Evolutionary conservation across 2,329 filamentous ascomycete genomes (phyloP).

Genomic region (Fusarium continuum): DNA sequence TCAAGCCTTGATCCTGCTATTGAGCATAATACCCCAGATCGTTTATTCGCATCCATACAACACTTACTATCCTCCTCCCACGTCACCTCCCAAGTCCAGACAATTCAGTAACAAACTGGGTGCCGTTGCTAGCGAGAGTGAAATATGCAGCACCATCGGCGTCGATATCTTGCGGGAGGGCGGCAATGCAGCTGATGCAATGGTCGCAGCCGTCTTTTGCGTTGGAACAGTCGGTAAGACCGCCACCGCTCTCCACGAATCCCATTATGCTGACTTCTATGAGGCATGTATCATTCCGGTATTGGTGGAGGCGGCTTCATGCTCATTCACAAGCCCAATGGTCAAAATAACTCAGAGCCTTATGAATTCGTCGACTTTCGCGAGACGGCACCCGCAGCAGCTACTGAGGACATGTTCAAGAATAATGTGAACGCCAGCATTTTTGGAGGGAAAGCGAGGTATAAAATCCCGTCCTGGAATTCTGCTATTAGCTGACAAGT

Average conservation of each 20-base stretch:
- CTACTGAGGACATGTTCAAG: constrained; percentile 83
- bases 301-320: constrained; percentile 84
- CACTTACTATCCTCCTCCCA: constrained; percentile 15
- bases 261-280: accelerated
- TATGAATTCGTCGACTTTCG: constrained; percentile 89
- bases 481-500: accelerated
- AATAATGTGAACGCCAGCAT: constrained; percentile 72
- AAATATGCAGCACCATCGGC: constrained; percentile 68
- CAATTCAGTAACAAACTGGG: constrained; percentile 51
- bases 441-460: constrained; percentile 75
- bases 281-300: constrained; percentile 71
- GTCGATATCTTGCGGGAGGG: constrained; percentile 64
- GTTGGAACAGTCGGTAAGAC: constrained; percentile 62
- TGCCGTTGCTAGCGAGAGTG: constrained; percentile 69
- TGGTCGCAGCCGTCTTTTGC: constrained; percentile 71
- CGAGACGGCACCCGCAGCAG: constrained; percentile 82
- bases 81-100: not conserved
- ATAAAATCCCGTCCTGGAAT: constrained; percentile 52
- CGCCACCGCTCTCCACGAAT: accelerated
- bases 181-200: constrained; percentile 73
- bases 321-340: constrained; percentile 71
- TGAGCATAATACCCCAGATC: constrained; percentile 8
- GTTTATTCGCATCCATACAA: constrained; percentile 10
- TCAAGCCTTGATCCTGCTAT: not conserved
- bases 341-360: constrained; percentile 46